Evolutionary conservation across 805 yeast genomes (phyloP).

Genomic region (Zygosaccharomyces siamensis): DNA sequence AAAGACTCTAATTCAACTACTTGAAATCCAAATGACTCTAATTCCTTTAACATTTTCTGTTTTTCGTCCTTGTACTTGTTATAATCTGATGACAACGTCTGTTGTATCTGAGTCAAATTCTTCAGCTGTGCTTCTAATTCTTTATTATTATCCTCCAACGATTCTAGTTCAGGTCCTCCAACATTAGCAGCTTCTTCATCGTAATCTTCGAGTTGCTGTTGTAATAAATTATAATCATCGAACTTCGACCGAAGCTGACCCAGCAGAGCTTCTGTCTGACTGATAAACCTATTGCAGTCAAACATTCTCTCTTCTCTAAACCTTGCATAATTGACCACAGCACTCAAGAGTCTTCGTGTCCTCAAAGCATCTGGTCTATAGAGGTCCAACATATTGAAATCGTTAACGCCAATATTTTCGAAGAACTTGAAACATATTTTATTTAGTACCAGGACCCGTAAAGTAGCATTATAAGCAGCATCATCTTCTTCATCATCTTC

Average conservation of each 20-base stretch:
- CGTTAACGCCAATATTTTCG: slow-evolving; percentile 68
- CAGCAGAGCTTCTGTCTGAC: slow-evolving; percentile 47
- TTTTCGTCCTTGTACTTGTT: slow-evolving; percentile 60
- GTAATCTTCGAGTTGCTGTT: slow-evolving; percentile 36
- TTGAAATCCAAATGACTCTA: slow-evolving; percentile 57
- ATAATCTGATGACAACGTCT: slow-evolving; percentile 56
- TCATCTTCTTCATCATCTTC: slow-evolving; percentile 33
- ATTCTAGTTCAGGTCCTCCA: slow-evolving; percentile 36
- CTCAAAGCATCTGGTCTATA: slow-evolving; percentile 71
- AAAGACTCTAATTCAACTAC: slow-evolving; percentile 54
- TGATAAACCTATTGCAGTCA: slow-evolving; percentile 61
- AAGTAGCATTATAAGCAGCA: slow-evolving; percentile 34
- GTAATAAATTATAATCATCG: slow-evolving; percentile 38
- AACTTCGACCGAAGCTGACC: slow-evolving; percentile 43
- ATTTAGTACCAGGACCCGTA: slow-evolving; percentile 52
- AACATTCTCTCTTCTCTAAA: slow-evolving; percentile 72
- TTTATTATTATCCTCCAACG: slow-evolving; percentile 46
- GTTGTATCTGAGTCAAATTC: slow-evolving; percentile 57
- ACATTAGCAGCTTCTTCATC: slow-evolving; percentile 34
- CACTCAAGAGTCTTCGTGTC: slow-evolving; percentile 63
- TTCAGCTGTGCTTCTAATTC: slow-evolving; percentile 59
- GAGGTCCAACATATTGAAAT: slow-evolving; percentile 70
- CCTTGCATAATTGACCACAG: slow-evolving; percentile 79
- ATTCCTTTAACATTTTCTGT: slow-evolving; percentile 47
- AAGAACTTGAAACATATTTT: slow-evolving; percentile 58